Evolutionary conservation across 768 basidiomycete species (phyloP).

Genomic region (Hortiboletus campestris): DNA sequence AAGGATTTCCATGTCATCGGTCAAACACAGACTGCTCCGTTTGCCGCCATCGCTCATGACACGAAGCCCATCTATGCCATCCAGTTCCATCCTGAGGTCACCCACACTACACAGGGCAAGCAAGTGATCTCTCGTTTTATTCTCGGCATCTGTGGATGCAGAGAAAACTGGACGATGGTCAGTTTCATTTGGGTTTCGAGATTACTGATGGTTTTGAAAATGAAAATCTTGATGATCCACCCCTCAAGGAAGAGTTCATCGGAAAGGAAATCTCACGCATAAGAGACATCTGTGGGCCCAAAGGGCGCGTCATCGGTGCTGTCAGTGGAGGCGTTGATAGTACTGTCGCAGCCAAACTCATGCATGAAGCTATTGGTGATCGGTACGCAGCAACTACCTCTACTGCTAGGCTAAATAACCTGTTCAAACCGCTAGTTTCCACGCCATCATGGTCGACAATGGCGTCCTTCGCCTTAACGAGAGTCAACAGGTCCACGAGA

Average conservation of each 20-base stretch:
- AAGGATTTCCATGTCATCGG: constrained; percentile 86
- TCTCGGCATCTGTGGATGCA: constrained; percentile 78
- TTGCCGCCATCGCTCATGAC: constrained; percentile 89
- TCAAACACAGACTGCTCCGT: constrained; percentile 82
- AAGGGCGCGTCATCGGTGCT: constrained; percentile 95
- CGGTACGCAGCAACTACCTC: constrained; percentile 48
- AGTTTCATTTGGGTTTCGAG: constrained; percentile 9
- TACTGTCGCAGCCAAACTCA: constrained; percentile 96
- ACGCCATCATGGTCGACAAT: constrained; percentile 99
- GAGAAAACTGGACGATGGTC: constrained; percentile 92
- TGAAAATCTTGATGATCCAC: not conserved
- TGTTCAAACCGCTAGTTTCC: constrained; percentile 61
- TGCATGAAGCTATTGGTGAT: constrained; percentile 99
- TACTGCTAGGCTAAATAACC: not conserved
- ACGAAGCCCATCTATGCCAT: constrained; percentile 91
- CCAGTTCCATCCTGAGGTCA: constrained; percentile 99
- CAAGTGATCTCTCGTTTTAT: constrained; percentile 88
- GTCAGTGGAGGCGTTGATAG: constrained; percentile 98
- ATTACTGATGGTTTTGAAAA: not conserved
- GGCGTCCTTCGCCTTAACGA: constrained; percentile 94
- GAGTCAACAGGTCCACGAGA: constrained; percentile 84
- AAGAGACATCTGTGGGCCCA: constrained; percentile 89
- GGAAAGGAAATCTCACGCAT: constrained; percentile 95
- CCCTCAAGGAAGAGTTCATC: constrained; percentile 86
- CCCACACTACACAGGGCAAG: constrained; percentile 86